Percentiles rank a stretch among this genome's conserved stretches.
Conservation (phyloP, 768 basidiomycete species). For the Sarcodon aspratus region DNA sequence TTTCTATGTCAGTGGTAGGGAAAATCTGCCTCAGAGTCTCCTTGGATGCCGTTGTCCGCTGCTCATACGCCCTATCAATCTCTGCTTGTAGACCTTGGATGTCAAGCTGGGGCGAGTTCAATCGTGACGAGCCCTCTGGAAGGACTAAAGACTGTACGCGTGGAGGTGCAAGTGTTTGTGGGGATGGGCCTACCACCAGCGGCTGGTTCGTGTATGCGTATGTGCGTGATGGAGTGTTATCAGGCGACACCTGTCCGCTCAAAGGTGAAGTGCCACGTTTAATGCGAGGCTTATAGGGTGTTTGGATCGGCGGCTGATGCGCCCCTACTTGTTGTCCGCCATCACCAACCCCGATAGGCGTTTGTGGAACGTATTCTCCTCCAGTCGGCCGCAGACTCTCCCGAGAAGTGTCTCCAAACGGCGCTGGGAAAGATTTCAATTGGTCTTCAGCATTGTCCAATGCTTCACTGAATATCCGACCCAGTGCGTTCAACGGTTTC, state of each 20-base stretch:
- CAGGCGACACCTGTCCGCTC: conserved; percentile 25
- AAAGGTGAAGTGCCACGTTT: conserved; percentile 25
- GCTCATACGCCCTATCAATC: conserved; percentile 69
- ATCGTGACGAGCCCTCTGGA: conserved; percentile 17
- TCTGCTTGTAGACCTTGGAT: conserved; percentile 58
- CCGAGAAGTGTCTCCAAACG: conserved; percentile 46
- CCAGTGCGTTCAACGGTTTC: conserved; percentile 82
- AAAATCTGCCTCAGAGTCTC: conserved; percentile 85
- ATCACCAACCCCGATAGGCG: conserved; percentile 25
- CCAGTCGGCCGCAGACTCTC: conserved; percentile 23
- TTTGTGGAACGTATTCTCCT: conserved; percentile 26
- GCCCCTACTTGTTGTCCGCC: conserved; percentile 6
- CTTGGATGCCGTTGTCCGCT: conserved; percentile 57
- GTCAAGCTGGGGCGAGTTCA: conserved; percentile 32
- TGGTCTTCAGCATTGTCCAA: conserved; percentile 62
- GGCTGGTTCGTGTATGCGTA: conserved; percentile 31
- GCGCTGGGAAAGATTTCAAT: conserved; percentile 52
- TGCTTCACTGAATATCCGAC: conserved; percentile 80
- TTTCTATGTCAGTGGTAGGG: conserved; percentile 69
- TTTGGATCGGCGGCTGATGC: conserved; percentile 24
- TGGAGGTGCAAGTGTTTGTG: conserved; percentile 16
- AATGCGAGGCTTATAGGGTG: conserved; percentile 69
- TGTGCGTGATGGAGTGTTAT: conserved; percentile 39
- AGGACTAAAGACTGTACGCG: conserved; percentile 28
- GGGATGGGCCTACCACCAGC: conserved; percentile 38